These are phyloP conservation scores for Mortierella sp. DNA, from an alignment of 371 early-diverging fungal species.

Conservation along the genomic window DNA sequence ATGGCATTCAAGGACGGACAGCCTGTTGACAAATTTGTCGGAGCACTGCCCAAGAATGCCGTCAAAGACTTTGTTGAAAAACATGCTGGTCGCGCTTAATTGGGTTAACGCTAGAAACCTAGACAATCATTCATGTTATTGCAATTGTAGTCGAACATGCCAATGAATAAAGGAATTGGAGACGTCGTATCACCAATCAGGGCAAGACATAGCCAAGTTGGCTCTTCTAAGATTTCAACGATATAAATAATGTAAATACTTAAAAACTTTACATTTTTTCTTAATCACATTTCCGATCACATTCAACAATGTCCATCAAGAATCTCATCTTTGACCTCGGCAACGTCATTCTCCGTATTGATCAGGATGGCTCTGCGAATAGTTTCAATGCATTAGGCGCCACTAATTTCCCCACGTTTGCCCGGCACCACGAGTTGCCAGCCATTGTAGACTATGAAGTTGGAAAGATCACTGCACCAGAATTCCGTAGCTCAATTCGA, in stretches of 20 bases:
- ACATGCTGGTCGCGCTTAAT: constrained; percentile 29
- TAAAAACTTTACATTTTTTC: neutral
- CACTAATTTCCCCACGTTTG: constrained; percentile 30
- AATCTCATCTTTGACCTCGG: constrained; percentile 53
- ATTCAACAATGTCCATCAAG: constrained; percentile 36
- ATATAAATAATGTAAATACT: neutral
- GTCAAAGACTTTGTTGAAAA: constrained; percentile 36
- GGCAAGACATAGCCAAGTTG: neutral
- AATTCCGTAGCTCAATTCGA: constrained; percentile 34
- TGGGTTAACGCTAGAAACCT: neutral
- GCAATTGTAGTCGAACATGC: neutral
- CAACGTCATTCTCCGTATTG: constrained; percentile 44
- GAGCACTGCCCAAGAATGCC: constrained; percentile 25
- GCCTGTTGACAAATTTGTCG: constrained; percentile 33
- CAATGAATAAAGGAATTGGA: neutral
- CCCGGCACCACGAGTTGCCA: constrained; percentile 18
- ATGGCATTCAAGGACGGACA: constrained; percentile 46
- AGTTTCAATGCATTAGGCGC: constrained; percentile 39
- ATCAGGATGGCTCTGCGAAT: constrained; percentile 37
- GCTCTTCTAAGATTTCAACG: neutral
- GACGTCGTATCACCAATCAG: constrained; percentile 1
- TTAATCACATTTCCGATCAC: neutral
- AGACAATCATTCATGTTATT: neutral
- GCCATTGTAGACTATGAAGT: constrained; percentile 40
- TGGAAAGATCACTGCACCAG: constrained; percentile 40